Evolutionary conservation across 257 asterid species (phyloP), one percentile per base, ranked within the genome.

Genomic region (Solanum medicagineum): DNA sequence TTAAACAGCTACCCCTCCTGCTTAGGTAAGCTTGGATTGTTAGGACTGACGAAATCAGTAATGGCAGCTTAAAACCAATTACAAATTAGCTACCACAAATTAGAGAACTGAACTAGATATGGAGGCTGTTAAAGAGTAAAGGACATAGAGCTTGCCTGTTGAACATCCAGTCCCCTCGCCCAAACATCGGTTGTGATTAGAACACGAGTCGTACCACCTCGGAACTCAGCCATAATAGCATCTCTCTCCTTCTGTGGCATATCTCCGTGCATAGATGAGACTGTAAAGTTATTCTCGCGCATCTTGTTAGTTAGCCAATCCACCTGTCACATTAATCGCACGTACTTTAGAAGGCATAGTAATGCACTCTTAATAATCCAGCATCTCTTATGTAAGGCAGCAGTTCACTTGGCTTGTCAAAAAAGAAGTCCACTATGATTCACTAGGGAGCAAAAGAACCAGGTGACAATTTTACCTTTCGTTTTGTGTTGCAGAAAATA

Each of bases 121-220:
- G 36, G 59, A 65, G 56, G 53, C 42, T 10, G 68, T 17, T 71
- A 16, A 79, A 36, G 19, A 17, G 32, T 19, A 77, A 80, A 6
- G 68, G 68, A 65, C 47, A 80, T 16, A 60, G 66, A 71, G 53
- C 84, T 84, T 89, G 92, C 99, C 98, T 95, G 98, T 90, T 95
- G 98, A 90, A 97, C 99, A 91, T 97, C 99, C 87, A 97, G 83
- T 29, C 99, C 98, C 88, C 99, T 90, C 11, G 99, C 99, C 99
- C 99, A 97, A 84, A 97, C 98, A 92, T 97, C 99, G 47, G 99
- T 97, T 36, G 98, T 95, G 90, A 97, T 97, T 54, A 97, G 95
- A 87, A 97, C 99, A 62, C 98, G 90, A 81, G 99, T 97, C 81
- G 90, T 91, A 68, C 98, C 98, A 22, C 92, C 88, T 45, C 98